Percentiles rank a stretch among this genome's conserved stretches.
Conservation (phyloP, 164 flowering plant genomes). For the Chloranthus sessilifolius region DNA sequence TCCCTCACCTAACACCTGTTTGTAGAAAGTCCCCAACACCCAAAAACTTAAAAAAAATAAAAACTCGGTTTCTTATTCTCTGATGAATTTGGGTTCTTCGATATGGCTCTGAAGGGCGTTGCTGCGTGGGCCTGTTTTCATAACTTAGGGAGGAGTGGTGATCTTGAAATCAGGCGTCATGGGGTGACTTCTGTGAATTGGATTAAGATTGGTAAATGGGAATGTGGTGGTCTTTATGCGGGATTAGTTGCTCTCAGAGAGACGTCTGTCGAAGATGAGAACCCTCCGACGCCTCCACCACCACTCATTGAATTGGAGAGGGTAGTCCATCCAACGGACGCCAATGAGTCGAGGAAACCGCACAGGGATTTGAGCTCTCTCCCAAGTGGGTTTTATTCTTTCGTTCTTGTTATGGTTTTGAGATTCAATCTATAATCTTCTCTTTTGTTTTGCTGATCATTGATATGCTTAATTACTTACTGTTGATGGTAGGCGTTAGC, state of each 20-base stretch:
- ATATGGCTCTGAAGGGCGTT: constrained; percentile 24
- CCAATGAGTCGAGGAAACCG: constrained; percentile 10
- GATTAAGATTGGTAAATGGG: constrained; percentile 4
- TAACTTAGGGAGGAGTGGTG: constrained; percentile 15
- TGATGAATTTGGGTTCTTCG: no score
- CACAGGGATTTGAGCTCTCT: constrained; percentile 29
- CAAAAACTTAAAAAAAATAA: no score
- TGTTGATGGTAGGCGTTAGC: no score
- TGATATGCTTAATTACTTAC: no score
- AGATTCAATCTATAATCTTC: no score
- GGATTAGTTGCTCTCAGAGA: constrained; percentile 9
- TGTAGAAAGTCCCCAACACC: no score
- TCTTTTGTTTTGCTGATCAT: no score
- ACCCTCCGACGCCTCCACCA: constrained; percentile 1
- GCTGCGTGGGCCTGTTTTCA: constrained; percentile 12
- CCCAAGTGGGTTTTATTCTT: constrained; percentile 26
- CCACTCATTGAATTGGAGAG: constrained; percentile 13
- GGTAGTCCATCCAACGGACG: constrained; percentile 11
- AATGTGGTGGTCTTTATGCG: background rate
- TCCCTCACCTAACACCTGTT: no score
- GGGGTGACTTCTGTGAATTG: constrained; percentile 13
- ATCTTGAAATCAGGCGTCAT: constrained; percentile 13
- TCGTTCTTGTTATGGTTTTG: no score
- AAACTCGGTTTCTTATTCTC: background rate
- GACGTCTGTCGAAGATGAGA: constrained; percentile 16